phyloP scores from a whole-genome alignment of 176 grass and related monocot species.

The Coix lacrymajobi region DNA sequence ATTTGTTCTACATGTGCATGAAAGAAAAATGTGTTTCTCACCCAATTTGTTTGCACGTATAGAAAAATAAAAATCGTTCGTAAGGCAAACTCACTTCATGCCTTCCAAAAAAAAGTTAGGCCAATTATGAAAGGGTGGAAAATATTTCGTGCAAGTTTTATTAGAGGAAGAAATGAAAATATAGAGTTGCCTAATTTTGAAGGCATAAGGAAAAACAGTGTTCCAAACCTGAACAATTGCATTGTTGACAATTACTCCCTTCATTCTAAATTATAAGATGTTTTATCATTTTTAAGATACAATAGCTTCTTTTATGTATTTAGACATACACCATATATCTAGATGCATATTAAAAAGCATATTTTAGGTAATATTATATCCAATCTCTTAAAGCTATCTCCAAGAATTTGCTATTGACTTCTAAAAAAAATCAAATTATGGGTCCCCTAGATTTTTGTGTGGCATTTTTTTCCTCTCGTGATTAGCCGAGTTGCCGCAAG shows the following conservation, averaged over 20 bases:
- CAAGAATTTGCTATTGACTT: no score
- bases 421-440: no score
- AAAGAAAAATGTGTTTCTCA: not conserved
- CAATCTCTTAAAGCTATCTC: no score
- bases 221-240: not conserved
- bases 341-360: no score
- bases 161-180: not conserved
- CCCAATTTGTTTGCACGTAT: not conserved
- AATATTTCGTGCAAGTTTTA: not conserved
- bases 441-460: no score
- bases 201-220: not conserved
- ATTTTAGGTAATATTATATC: no score
- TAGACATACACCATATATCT: no score
- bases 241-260: not conserved
- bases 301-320: no score
- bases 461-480: no score
- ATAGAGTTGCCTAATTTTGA: not conserved
- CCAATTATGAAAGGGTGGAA: not conserved
- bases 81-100: not conserved
- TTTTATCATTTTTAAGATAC: no score
- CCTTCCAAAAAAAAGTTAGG: not conserved
- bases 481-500: no score
- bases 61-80: not conserved
- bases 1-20: not conserved
- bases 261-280: not conserved